phyloP scores from a whole-genome alignment of 176 grass and related monocot species.

The Saccharum officinarum region DNA sequence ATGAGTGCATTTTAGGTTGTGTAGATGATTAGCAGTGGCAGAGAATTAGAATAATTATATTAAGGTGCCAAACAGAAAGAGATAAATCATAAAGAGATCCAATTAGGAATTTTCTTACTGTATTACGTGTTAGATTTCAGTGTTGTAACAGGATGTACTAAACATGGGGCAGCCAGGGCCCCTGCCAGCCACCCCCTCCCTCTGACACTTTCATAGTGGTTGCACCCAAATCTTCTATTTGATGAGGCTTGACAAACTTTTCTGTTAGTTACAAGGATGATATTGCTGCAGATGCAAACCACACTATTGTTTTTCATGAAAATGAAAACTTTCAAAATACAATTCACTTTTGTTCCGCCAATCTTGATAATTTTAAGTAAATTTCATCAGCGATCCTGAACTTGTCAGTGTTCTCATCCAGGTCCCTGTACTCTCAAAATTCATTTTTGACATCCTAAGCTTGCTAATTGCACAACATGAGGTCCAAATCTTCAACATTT shows the following conservation, averaged over 20 bases:
- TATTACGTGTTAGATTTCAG: neutral
- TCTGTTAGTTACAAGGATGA: neutral
- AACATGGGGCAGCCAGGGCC: neutral
- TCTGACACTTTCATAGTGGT: neutral
- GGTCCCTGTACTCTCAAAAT: neutral
- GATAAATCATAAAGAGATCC: neutral
- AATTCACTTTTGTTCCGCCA: neutral
- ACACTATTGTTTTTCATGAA: neutral
- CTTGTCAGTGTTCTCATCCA: neutral
- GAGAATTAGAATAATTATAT: neutral
- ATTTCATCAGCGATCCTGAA: neutral
- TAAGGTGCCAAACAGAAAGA: neutral
- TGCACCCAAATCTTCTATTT: neutral
- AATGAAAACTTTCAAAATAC: neutral
- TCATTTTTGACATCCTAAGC: neutral
- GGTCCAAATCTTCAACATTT: neutral
- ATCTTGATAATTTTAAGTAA: conserved; percentile 4
- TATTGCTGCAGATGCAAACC: conserved; percentile 15
- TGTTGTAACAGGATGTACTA: neutral
- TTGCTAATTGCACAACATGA: neutral
- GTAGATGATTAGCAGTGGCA: conserved; percentile 1
- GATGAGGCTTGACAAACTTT: neutral
- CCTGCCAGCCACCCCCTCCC: neutral
- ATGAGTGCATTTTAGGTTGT: neutral
- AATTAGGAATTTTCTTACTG: neutral